Conservation (phyloP, 495 filamentous ascomycete species). For the Achaetomiella virescens region DNA sequence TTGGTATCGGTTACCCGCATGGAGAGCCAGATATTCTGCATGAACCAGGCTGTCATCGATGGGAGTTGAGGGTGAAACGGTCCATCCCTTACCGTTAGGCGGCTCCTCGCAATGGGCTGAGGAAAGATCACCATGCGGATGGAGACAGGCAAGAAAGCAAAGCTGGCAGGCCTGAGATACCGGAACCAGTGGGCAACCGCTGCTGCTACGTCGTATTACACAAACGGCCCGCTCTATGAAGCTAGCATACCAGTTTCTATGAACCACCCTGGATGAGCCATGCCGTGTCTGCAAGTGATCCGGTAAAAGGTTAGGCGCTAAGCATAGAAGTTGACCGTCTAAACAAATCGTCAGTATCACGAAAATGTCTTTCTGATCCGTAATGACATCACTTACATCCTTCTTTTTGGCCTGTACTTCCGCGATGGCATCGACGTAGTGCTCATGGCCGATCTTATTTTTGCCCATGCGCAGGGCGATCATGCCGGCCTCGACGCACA, state of each 20-base stretch:
- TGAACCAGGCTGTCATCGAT: too few relatives aligned
- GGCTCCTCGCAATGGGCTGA: too few relatives aligned
- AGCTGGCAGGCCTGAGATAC: background rate
- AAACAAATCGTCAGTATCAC: conserved; percentile 24
- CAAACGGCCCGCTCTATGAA: conserved; percentile 11
- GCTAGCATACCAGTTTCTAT: conserved; percentile 14
- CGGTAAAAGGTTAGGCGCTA: conserved; percentile 30
- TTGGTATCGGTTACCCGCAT: too few relatives aligned
- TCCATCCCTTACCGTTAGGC: too few relatives aligned
- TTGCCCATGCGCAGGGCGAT: conserved; percentile 90
- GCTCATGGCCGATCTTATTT: conserved; percentile 93
- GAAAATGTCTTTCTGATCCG: background rate
- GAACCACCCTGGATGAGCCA: conserved; percentile 1
- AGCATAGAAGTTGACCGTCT: conserved; percentile 58
- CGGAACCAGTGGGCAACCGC: background rate
- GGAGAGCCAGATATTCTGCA: too few relatives aligned
- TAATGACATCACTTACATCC: conserved; percentile 49
- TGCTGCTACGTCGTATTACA: conserved; percentile 4
- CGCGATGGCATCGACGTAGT: conserved; percentile 97
- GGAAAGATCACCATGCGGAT: too few relatives aligned
- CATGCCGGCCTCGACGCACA: conserved; percentile 99
- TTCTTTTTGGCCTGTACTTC: conserved; percentile 99
- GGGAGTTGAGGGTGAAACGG: too few relatives aligned
- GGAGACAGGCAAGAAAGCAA: background rate
- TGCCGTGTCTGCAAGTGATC: background rate